Base-by-base conservation (phyloP, 306 rosid species). In the Corylus avellana region DNA sequence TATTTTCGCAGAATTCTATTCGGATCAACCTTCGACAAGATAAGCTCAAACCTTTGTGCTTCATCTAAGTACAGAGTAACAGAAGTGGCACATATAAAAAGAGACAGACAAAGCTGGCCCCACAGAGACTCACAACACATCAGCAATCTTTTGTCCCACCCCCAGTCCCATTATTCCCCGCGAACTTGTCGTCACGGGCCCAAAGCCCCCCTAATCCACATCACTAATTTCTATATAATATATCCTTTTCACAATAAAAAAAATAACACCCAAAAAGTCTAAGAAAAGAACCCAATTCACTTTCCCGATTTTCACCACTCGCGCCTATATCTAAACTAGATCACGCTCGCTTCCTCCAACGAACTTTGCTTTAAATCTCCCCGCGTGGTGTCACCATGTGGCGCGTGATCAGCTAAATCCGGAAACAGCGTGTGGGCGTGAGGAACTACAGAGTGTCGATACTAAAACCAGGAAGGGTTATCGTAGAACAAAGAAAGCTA, bases 51-150 rank as follows among this genome's bases (percentile, higher is more conserved):
- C 8, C 46, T 42, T 42, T 42, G 46, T 13, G 44, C 4, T 12
- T 17, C 10, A 63, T 13, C 32, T 3, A 4, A 32, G n/a, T 12
- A 63, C n/a, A 29, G 35, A 32, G 35, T 32, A 32, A 32, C 35
- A 32, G 14, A 32, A 29, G 6, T 32, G 20, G 17, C 46, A 42
- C 8, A 42, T 25, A 29, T 16, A 35, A 63, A 35, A 63, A 32
- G 35, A 32, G 35, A 32, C 46, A 49, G 73, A 76, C 79, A 76
- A 35, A 64, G 79, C 51, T 61, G 48, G 25, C 48, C 79, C 48
- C n/a, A 78, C 35, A 22, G 12, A 27, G 70, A 70, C 81, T 18
- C 63, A 66, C 48, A 17, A 56, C 55, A 68, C 58, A 42, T 25
- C 32, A 61, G n/a, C 37, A 8, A 44, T 67, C 51, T 68, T 68